Base-by-base conservation (phyloP, 2,329 filamentous ascomycete genomes). In the Xylariomycetidae sp. region DNA sequence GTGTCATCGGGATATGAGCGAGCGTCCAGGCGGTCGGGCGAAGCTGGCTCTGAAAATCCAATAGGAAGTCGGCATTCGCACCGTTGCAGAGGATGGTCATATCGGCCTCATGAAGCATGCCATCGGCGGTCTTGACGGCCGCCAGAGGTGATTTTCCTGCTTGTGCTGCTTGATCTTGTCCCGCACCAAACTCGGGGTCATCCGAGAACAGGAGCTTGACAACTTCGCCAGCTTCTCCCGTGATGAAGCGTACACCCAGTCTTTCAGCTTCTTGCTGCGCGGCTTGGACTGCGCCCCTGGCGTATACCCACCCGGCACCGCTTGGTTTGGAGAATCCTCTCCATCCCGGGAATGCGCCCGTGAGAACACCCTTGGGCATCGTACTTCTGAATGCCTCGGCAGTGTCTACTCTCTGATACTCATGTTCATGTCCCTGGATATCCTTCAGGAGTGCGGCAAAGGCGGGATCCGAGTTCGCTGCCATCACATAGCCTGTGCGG, bases 21-120 rank as follows among this genome's bases (percentile, higher is more conserved):
- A 76, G 49, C 14, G 70, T 74, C 69, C 70, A 74, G 2, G 70
- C 69, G 4, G 69, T 74, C 3, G 70, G 67, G n/a, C 68, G 59
- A 7, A 76, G 50, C 43, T 77, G 71, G 20, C 64, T 57, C 46
- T 72, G 60, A 38, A 73, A 66, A 38, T 74, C 67, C 2, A 76
- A 48, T 0, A 76, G 49, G 3, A 50, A 47, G 20, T 66, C 62
- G 12, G 66, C 67, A 25, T 59, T 61, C 11, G 72, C 71, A 4
- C 71, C 71, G 3, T 69, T 66, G 12, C 64, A 59, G 10, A 77
- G 57, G 16, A 76, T 66, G 0, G 61, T 67, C 13, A 57, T 59
- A 3, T 66, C 54, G 12, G 69, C 69, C 1, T 18, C 40, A 40
- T 72, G 59, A 3, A 56, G 31, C 1, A 44, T 44, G 0, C 67